Percentiles rank a stretch among this genome's conserved stretches.
phyloP scores from a whole-genome alignment of 2,329 filamentous ascomycete genomes.

The Aspergillus flavus region DNA sequence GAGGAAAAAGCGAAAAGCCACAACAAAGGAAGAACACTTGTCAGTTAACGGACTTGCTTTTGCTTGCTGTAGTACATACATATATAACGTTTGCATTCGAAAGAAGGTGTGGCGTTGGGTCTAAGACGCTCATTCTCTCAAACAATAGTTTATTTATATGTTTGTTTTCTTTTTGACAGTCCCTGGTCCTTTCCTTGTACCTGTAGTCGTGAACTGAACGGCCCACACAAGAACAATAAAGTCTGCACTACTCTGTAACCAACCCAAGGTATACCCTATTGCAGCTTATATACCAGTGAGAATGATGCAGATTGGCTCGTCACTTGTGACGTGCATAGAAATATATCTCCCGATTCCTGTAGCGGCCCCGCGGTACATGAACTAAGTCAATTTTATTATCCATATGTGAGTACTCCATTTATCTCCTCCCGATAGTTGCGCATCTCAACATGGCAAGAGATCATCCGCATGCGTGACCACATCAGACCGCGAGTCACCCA shows the following conservation, averaged over 20 bases:
- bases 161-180: neutral
- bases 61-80: constrained; percentile 1
- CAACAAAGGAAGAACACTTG: neutral
- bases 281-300: neutral
- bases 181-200: neutral
- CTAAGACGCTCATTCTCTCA: neutral
- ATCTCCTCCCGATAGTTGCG: neutral
- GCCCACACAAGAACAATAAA: neutral
- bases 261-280: neutral
- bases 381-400: neutral
- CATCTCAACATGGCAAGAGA: constrained; percentile 1
- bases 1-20: constrained; percentile 1
- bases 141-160: neutral
- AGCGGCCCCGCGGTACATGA: neutral
- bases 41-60: neutral
- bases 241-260: neutral
- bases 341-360: neutral
- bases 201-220: neutral
- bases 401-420: neutral
- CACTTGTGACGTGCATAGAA: constrained; percentile 10
- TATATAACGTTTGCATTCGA: constrained; percentile 5
- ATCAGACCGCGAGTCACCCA: neutral
- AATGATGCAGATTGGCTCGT: constrained; percentile 9
- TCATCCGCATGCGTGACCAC: neutral
- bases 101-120: constrained; percentile 6